These are phyloP conservation scores for Aspergillus aculeatus DNA, from an alignment of 2,329 filamentous ascomycete genomes.

Conservation along the genomic window DNA sequence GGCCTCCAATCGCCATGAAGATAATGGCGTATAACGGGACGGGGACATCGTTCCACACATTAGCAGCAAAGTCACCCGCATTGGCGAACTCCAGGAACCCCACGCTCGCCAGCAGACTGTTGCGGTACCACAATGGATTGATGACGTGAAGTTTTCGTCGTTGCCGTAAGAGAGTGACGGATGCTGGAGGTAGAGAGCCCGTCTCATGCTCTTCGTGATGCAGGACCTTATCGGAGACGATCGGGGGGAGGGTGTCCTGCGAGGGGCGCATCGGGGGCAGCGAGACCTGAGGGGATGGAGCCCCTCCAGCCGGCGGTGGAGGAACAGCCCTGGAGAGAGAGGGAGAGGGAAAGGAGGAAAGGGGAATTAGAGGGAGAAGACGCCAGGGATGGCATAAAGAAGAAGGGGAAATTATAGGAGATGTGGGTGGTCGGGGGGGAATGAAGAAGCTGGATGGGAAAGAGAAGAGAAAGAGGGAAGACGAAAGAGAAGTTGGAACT, in stretches of 20 bases:
- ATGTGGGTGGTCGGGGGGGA: not conserved
- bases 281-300: conserved; percentile 2
- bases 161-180: not conserved
- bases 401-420: not conserved
- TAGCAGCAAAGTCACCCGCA: conserved; percentile 57
- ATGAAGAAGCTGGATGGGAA: not conserved
- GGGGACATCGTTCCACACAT: conserved; percentile 55
- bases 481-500: not conserved
- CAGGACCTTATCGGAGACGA: conserved; percentile 5
- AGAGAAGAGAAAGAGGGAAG: not conserved
- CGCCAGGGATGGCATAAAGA: no score
- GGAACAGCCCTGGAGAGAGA: not conserved
- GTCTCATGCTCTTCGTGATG: conserved; percentile 6
- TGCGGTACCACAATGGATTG: conserved; percentile 31
- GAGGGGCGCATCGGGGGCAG: conserved; percentile 4
- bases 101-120: conserved; percentile 38
- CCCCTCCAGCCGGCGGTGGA: conserved; percentile 2
- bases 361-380: not conserved
- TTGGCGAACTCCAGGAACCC: conserved; percentile 58
- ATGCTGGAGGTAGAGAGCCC: not conserved
- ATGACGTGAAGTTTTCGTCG: conserved; percentile 10
- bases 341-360: not conserved
- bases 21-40: conserved; percentile 49
- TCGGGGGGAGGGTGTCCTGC: conserved; percentile 1
- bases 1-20: conserved; percentile 55